Evolutionary conservation across 441 rosid genomes (phyloP).

Genomic region (Adansonia grandidieri): DNA sequence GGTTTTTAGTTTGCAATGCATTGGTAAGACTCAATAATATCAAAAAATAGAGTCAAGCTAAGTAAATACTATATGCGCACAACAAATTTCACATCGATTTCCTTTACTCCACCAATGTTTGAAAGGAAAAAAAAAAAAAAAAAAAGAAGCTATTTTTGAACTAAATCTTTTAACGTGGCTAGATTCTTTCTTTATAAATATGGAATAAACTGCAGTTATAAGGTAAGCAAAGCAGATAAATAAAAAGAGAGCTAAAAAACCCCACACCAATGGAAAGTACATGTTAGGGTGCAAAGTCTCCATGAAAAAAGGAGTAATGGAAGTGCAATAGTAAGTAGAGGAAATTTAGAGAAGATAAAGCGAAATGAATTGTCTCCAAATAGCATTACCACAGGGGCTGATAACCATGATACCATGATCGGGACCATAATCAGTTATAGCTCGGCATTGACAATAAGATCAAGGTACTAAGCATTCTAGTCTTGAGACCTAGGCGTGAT

Average conservation of each 20-base stretch:
- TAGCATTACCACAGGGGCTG: slow-evolving; percentile 91
- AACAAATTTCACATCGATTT: slow-evolving; percentile 96
- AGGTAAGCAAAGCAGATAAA: background rate
- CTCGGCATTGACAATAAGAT: slow-evolving; percentile 84
- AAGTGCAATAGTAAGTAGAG: too few relatives aligned
- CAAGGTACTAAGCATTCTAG: slow-evolving; percentile 92
- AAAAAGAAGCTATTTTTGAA: slow-evolving; percentile 85
- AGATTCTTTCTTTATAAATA: slow-evolving; percentile 95
- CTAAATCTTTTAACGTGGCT: slow-evolving; percentile 93
- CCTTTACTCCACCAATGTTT: slow-evolving; percentile 88
- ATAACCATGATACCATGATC: slow-evolving; percentile 98
- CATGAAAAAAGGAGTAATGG: slow-evolving; percentile 51
- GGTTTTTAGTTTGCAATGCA: too few relatives aligned
- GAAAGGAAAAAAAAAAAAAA: too few relatives aligned
- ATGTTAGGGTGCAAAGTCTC: slow-evolving; percentile 93
- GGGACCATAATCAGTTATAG: slow-evolving; percentile 94
- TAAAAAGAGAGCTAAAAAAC: background rate
- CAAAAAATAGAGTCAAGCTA: background rate
- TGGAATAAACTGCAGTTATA: slow-evolving; percentile 74
- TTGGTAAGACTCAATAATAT: background rate
- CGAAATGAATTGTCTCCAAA: slow-evolving; percentile 96
- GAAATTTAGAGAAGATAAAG: background rate
- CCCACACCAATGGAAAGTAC: slow-evolving; percentile 87
- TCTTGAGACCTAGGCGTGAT: slow-evolving; percentile 88
- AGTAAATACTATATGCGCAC: slow-evolving; percentile 45